These are phyloP conservation scores for Penicillium verrucosum DNA, from an alignment of 2,329 filamentous ascomycete genomes.

Conservation along the genomic window DNA sequence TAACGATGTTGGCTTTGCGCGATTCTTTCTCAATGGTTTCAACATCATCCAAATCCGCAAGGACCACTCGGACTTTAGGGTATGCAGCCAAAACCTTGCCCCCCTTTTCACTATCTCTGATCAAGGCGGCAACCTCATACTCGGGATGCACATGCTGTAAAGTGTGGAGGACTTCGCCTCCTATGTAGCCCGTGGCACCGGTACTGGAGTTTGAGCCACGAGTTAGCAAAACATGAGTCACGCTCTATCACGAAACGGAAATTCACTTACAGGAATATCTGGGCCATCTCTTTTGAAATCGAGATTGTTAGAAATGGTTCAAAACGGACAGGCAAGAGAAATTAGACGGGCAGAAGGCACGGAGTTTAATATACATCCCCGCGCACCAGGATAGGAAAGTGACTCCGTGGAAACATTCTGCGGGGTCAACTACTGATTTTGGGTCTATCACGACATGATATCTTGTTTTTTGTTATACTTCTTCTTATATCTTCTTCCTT, in stretches of 20 bases:
- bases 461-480: not conserved
- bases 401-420: not conserved
- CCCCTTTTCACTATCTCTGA: conserved; percentile 16
- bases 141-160: conserved; percentile 41
- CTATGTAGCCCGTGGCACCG: conserved; percentile 39
- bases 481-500: not conserved
- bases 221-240: not conserved
- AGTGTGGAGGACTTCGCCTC: conserved; percentile 43
- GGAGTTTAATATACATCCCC: conserved; percentile 1
- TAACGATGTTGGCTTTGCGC: conserved; percentile 4
- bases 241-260: not conserved
- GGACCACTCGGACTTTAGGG: conserved; percentile 36
- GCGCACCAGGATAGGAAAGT: conserved; percentile 1
- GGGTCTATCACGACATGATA: too few species aligned
- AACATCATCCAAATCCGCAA: conserved; percentile 36
- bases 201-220: not conserved
- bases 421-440: not conserved
- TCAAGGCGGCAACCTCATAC: conserved; percentile 39
- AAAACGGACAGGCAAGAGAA: not conserved
- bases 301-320: not conserved
- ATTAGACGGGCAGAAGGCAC: not conserved
- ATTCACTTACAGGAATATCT: not conserved
- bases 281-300: not conserved
- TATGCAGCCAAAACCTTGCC: conserved; percentile 34
- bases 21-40: conserved; percentile 18